Base-by-base conservation (phyloP, 257 asterid species). In the Salvia rosmarinus region DNA sequence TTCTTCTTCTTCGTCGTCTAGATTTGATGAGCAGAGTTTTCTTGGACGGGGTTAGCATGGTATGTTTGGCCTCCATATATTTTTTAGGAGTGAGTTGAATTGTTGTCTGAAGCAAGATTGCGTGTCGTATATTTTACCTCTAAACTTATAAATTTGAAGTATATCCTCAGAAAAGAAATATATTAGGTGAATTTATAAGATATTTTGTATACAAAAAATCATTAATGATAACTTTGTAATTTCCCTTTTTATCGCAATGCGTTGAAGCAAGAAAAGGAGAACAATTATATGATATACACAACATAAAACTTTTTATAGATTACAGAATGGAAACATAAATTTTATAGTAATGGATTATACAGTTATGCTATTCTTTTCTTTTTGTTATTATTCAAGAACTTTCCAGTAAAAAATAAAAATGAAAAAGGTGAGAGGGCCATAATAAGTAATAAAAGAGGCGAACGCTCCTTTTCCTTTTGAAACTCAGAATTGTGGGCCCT, bases 401-500 rank as follows among this genome's bases (percentile, higher is more conserved):
- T 9, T 2, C 34, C 14, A 20, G 17, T 21, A 13, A 69, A 17
- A 28, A 13, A 8, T 20, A 5, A n/a, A 16, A 28, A 16, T 0
- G 7, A 7, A 5, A 52, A 42, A 8, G 20, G 4, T 46, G 47
- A 70, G 23, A 25, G 40, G 40, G 58, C 40, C 23, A 17, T 4
- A n/a, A 16, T 40, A 40, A 37, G 23, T 34, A 34, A 32, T 46
- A 13, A 54, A 42, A 46, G 0, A 44, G 35, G 37, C 30, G 30
- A 1, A 5, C 37, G 28, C 34, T 46, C 5, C 4, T 4, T 32
- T 32, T 32, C 3, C 17, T 9, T 40, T 5, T n/a, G 12, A 51
- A 34, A 25, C 3, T 50, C 28, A 73, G 63, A 77, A 81, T 6
- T 81, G 85, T 58, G 82, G 85, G 65, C 92, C 92, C 77, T 74